Evolutionary conservation across 1,284 basidiomycete genomes (phyloP), one percentile per base, ranked within the genome.

Genomic region (Ustilago crameri): DNA sequence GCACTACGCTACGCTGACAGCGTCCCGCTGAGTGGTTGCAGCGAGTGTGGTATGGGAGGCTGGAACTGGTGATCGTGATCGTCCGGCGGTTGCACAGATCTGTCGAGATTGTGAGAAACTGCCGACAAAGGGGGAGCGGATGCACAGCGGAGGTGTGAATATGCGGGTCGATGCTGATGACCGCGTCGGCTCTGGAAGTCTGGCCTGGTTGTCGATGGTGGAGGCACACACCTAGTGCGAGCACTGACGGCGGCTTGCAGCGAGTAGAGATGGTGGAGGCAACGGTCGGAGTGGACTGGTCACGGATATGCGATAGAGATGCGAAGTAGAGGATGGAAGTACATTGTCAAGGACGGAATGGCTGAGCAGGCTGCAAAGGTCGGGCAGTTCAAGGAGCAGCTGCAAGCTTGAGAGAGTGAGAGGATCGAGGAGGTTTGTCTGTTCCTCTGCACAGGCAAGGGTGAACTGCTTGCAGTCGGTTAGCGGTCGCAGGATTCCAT

Each of bases 321-420:
- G 27, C 37, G 17, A 9, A 24, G 17, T n/a, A 27, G 22, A 35
- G 34, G 55, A 37, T 50, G 50, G 30, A 45, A 50, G 54, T 52
- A 35, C 54, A 58, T 64, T 5, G 62, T 35, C 44, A 46, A 35
- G 47, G 34, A 26, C 32, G 17, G 27, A 17, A 15, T 23, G 35
- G 44, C 26, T 42, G 37, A 50, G 55, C 32, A 50, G 42, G 35
- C 18, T 37, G 24, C 20, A 20, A 22, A 46, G 43, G 17, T 27
- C 17, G 24, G 15, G 30, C n/a, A 12, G 18, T 22, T 18, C 18
- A 32, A 20, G 32, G 35, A 14, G 47, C n/a, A 20, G 37, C 32
- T 30, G n/a, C 34, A 32, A 45, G 27, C 32, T 37, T 14, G 26
- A 46, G 35, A 47, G 35, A 3, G 9, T n/a, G 42, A 2, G 30